phyloP scores from a whole-genome alignment of 2,329 filamentous ascomycete species.

The Diaporthe batatas region DNA sequence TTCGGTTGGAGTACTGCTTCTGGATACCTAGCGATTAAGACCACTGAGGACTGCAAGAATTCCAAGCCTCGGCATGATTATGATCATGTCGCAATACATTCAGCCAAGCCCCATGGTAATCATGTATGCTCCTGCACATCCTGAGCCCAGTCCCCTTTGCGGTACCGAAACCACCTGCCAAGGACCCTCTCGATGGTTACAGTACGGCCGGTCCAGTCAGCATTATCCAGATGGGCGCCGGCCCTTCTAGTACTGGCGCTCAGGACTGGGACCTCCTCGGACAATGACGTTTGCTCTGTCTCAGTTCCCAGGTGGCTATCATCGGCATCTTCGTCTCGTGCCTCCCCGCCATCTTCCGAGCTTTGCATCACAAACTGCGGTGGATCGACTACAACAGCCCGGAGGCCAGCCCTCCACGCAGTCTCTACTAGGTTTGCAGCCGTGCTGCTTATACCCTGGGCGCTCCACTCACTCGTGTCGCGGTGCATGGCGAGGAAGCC shows the following conservation, averaged over 20 bases:
- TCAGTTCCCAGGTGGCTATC: constrained; percentile 39
- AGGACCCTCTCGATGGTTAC: constrained; percentile 70
- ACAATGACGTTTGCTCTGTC: constrained; percentile 51
- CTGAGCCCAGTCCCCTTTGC: constrained; percentile 53
- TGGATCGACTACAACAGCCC: constrained; percentile 63
- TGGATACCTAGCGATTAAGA: neutral
- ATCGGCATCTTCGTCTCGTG: constrained; percentile 30
- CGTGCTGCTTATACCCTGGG: constrained; percentile 76
- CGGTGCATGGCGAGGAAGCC: constrained; percentile 76
- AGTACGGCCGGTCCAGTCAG: constrained; percentile 69
- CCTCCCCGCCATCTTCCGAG: constrained; percentile 27
- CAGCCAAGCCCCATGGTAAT: neutral
- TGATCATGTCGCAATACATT: no score
- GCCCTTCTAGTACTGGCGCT: constrained; percentile 65
- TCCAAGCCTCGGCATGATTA: neutral
- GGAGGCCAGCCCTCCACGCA: constrained; percentile 60
- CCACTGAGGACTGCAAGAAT: constrained; percentile 35
- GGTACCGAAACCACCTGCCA: constrained; percentile 75
- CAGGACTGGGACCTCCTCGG: constrained; percentile 71
- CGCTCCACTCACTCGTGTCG: constrained; percentile 79
- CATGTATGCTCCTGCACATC: neutral
- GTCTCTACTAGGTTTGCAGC: constrained; percentile 74
- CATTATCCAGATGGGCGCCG: constrained; percentile 59
- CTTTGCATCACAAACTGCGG: constrained; percentile 44
- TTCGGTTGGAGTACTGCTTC: constrained; percentile 32